phyloP scores from a whole-genome alignment of 306 rosid species.

The Dalbergia oliveri region DNA sequence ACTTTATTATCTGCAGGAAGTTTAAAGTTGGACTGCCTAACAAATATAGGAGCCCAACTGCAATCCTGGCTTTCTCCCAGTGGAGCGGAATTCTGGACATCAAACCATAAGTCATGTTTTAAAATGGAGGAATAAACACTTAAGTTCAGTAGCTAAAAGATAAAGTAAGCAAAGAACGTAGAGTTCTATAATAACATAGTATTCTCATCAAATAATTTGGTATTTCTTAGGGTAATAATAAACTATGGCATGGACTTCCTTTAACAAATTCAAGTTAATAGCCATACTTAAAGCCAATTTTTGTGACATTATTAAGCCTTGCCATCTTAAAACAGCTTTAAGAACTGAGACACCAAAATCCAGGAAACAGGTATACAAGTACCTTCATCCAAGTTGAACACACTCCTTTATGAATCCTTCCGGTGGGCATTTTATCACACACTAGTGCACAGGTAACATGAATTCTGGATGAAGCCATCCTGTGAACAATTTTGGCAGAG shows the following conservation, averaged over 20 bases:
- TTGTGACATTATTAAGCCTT: constrained; percentile 17
- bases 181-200: background rate
- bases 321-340: constrained; percentile 4
- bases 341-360: constrained; percentile 26
- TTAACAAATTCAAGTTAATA: constrained; percentile 29
- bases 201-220: constrained; percentile 9
- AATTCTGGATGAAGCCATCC: constrained; percentile 84
- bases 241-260: constrained; percentile 18
- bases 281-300: constrained; percentile 2
- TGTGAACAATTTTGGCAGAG: constrained; percentile 53
- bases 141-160: background rate
- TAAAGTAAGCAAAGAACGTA: background rate
- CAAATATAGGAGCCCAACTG: constrained; percentile 93
- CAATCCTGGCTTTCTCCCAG: constrained; percentile 73
- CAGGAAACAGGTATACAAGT: constrained; percentile 35
- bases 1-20: constrained; percentile 83
- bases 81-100: constrained; percentile 77
- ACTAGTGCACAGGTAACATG: constrained; percentile 98
- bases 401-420: constrained; percentile 88
- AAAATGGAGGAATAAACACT: background rate
- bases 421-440: constrained; percentile 76
- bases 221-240: constrained; percentile 2
- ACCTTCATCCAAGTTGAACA: constrained; percentile 99
- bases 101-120: constrained; percentile 24
- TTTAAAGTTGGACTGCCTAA: constrained; percentile 94